Conservation (phyloP, 2,329 filamentous ascomycete genomes). For the Pseudogymnoascus sp. region DNA sequence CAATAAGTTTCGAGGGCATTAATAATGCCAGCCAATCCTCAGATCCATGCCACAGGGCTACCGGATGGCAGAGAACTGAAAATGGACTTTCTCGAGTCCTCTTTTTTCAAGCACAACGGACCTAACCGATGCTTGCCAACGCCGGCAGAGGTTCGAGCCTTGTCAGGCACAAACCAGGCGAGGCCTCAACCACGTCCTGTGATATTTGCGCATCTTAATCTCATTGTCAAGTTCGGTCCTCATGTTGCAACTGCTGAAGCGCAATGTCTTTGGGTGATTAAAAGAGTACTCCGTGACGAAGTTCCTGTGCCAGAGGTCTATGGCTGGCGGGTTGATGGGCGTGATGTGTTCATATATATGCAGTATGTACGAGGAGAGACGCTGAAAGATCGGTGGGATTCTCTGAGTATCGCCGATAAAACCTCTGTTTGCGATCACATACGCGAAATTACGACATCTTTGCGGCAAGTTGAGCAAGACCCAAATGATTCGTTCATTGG, state of each 20-base stretch:
- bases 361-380: background rate
- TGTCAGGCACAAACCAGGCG: background rate
- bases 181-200: conserved; percentile 18
- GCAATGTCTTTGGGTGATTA: conserved; percentile 25
- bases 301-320: conserved; percentile 31
- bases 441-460: background rate
- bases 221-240: conserved; percentile 29
- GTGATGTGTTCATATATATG: conserved; percentile 3
- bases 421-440: background rate
- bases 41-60: background rate
- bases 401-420: background rate
- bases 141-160: background rate
- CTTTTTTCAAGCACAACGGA: conserved; percentile 5
- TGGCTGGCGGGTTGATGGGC: conserved; percentile 21
- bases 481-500: background rate
- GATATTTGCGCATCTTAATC: conserved; percentile 23
- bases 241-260: conserved; percentile 23
- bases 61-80: background rate
- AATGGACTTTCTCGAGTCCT: conserved; percentile 4
- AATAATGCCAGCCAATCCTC: background rate
- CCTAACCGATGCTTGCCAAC: background rate
- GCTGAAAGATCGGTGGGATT: background rate
- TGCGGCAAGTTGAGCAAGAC: background rate
- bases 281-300: conserved; percentile 15
- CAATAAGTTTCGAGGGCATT: too few species aligned